phyloP scores from a whole-genome alignment of 352 stramenopile species.

The Aphanomyces euteiches region DNA sequence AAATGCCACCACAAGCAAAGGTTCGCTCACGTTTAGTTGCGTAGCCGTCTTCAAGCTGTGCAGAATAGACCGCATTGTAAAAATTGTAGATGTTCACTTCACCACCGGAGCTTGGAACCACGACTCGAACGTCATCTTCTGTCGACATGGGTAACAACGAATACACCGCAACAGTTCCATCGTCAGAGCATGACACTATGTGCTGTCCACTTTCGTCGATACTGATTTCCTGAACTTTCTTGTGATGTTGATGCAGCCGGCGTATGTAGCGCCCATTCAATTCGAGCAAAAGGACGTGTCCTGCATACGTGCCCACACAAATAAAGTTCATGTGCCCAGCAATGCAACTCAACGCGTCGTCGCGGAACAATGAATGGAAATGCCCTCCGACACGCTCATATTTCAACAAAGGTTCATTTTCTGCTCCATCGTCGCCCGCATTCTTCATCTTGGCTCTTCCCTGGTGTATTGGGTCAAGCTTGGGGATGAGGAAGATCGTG shows the following conservation, averaged over 20 bases:
- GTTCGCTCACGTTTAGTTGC: slow-evolving; percentile 74
- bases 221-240: slow-evolving; percentile 82
- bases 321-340: slow-evolving; percentile 77
- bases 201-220: slow-evolving; percentile 81
- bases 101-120: slow-evolving; percentile 60
- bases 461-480: neutral
- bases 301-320: slow-evolving; percentile 71
- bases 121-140: slow-evolving; percentile 37
- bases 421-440: slow-evolving; percentile 9
- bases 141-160: slow-evolving; percentile 51
- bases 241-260: slow-evolving; percentile 81
- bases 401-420: slow-evolving; percentile 69
- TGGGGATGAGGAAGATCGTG: neutral
- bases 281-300: slow-evolving; percentile 74
- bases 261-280: slow-evolving; percentile 74
- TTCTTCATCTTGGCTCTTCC: neutral
- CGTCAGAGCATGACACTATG: slow-evolving; percentile 81
- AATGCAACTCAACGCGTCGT: slow-evolving; percentile 80
- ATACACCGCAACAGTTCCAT: slow-evolving; percentile 79
- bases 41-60: slow-evolving; percentile 75
- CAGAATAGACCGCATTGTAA: slow-evolving; percentile 75
- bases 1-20: slow-evolving; percentile 75
- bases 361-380: slow-evolving; percentile 82
- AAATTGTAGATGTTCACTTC: slow-evolving; percentile 90
- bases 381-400: slow-evolving; percentile 83